These are phyloP conservation scores for Penicillium lividum DNA, from an alignment of 495 filamentous ascomycete genomes.

Conservation along the genomic window DNA sequence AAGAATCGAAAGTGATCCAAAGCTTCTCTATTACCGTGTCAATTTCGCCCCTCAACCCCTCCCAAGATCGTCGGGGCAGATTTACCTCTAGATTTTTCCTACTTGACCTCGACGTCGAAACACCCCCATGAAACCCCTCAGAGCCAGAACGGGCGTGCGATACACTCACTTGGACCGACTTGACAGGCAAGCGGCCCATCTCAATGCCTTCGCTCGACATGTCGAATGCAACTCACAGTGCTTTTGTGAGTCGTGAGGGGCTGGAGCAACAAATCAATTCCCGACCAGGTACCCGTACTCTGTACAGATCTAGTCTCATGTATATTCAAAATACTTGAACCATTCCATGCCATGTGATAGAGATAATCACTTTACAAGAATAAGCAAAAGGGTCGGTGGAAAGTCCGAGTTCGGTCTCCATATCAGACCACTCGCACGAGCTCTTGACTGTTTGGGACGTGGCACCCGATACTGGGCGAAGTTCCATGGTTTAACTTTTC, in stretches of 20 bases:
- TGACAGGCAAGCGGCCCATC: conserved; percentile 15
- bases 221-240: neutral
- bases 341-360: neutral
- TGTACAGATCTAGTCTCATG: neutral
- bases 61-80: neutral
- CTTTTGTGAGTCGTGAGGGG: neutral
- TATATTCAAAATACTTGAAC: neutral
- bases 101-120: conserved; percentile 21
- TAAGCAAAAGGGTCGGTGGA: neutral
- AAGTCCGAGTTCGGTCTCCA: neutral
- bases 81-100: conserved; percentile 19
- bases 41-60: neutral
- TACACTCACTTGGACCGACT: conserved; percentile 14
- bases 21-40: conserved; percentile 23
- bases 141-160: conserved; percentile 13
- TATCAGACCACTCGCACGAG: conserved; percentile 16
- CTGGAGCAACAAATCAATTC: neutral
- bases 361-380: neutral
- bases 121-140: conserved; percentile 12
- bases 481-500: neutral
- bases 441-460: conserved; percentile 13
- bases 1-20: conserved; percentile 31
- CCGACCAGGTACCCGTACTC: neutral
- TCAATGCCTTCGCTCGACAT: conserved; percentile 19
- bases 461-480: neutral